Conservation (phyloP, 108 stramenopile species). For the Conticribra weissflogii region DNA sequence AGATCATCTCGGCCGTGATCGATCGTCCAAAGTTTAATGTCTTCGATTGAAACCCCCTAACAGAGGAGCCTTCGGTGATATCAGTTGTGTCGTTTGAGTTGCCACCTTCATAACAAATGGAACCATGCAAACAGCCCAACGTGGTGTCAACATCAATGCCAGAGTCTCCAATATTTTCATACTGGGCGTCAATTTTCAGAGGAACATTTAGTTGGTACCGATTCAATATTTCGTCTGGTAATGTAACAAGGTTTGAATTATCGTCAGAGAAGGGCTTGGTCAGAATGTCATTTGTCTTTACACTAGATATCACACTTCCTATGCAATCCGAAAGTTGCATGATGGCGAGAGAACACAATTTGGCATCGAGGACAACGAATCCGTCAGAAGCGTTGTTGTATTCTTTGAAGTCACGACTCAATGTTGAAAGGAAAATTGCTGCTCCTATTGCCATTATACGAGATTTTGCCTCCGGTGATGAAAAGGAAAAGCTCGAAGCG, state of each 20-base stretch:
- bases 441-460: constrained; percentile 40
- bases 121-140: neutral
- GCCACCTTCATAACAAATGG: neutral
- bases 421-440: constrained; percentile 30
- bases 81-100: neutral
- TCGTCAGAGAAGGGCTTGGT: neutral
- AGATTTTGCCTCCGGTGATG: constrained; percentile 24
- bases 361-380: constrained; percentile 43
- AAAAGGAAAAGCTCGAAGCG: constrained; percentile 25
- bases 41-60: too few relatives aligned
- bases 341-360: constrained; percentile 41
- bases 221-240: constrained; percentile 8
- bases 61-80: neutral
- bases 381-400: constrained; percentile 2
- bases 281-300: neutral
- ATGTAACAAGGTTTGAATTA: neutral
- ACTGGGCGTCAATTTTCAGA: neutral
- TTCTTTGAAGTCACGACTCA: constrained; percentile 10
- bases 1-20: constrained; percentile 24
- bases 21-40: too few relatives aligned
- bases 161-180: neutral
- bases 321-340: constrained; percentile 32
- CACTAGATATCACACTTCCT: neutral
- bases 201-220: constrained; percentile 32
- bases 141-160: neutral